These are phyloP conservation scores for Fusarium aywerte DNA, from an alignment of 2,329 filamentous ascomycete species.

Conservation along the genomic window DNA sequence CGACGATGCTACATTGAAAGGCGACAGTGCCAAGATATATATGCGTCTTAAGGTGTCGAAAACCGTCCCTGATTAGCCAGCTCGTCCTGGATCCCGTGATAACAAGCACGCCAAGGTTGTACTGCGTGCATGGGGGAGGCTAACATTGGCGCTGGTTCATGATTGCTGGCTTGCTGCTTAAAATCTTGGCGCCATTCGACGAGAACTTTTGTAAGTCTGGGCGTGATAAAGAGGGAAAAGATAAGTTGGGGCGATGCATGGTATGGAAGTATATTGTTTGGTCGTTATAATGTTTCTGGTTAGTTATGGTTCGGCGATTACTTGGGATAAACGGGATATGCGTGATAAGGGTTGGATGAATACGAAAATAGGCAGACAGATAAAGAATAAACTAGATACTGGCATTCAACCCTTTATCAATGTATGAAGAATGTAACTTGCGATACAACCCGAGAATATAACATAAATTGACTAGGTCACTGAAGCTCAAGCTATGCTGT, in stretches of 20 bases:
- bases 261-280: not conserved
- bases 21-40: conserved; percentile 18
- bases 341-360: conserved; percentile 6
- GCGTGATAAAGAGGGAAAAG: conserved; percentile 29
- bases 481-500: not conserved
- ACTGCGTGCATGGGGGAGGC: conserved; percentile 6
- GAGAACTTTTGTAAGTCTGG: conserved; percentile 41
- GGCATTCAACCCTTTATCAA: not conserved
- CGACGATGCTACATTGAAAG: conserved; percentile 20
- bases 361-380: conserved; percentile 18
- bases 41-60: conserved; percentile 6
- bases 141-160: not conserved
- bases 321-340: not conserved
- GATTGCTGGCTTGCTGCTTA: conserved; percentile 13
- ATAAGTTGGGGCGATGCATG: conserved; percentile 15
- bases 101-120: conserved; percentile 28
- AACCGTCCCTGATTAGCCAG: conserved; percentile 20
- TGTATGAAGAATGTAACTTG: not conserved
- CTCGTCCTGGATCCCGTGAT: conserved; percentile 26
- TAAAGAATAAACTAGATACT: not conserved
- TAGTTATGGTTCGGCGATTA: not conserved
- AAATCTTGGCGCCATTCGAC: conserved; percentile 15
- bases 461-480: accelerated
- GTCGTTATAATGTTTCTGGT: not conserved
- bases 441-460: not conserved